Percentiles rank a stretch among this genome's conserved stretches.
Conservation (phyloP, 2,329 filamentous ascomycete genomes). For the Botrytis porri region DNA sequence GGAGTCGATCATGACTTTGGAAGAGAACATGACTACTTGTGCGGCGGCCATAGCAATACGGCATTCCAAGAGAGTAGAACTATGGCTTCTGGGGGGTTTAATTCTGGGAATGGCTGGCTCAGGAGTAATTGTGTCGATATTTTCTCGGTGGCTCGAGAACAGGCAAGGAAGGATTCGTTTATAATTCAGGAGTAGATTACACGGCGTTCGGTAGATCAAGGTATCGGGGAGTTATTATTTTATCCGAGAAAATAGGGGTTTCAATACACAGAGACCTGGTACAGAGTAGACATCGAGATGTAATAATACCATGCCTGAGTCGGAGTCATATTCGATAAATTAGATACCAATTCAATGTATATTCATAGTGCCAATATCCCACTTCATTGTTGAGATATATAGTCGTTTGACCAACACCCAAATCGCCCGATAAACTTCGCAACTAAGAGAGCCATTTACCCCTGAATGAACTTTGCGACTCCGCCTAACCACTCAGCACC, state of each 20-base stretch:
- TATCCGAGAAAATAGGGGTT: background rate
- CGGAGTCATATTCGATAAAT: background rate
- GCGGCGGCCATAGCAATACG: background rate
- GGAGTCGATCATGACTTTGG: background rate
- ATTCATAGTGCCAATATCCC: background rate
- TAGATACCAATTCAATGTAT: background rate
- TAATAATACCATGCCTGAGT: background rate
- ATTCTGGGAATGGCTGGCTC: background rate
- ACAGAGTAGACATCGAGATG: background rate
- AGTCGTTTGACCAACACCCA: background rate
- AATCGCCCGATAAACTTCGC: background rate
- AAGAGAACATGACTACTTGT: slow-evolving; percentile 1
- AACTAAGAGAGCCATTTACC: background rate
- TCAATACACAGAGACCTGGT: background rate
- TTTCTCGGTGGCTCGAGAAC: background rate
- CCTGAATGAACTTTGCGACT: background rate
- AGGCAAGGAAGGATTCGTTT: background rate
- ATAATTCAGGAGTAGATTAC: background rate
- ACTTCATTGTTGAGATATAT: background rate
- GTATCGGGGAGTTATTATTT: background rate
- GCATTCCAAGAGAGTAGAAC: background rate
- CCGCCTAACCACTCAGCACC: background rate
- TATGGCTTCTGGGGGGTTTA: background rate
- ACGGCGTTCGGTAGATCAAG: background rate
- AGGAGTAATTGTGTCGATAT: background rate